Base-by-base conservation (phyloP, 345 rosid species). In the Sonneratia alba region DNA sequence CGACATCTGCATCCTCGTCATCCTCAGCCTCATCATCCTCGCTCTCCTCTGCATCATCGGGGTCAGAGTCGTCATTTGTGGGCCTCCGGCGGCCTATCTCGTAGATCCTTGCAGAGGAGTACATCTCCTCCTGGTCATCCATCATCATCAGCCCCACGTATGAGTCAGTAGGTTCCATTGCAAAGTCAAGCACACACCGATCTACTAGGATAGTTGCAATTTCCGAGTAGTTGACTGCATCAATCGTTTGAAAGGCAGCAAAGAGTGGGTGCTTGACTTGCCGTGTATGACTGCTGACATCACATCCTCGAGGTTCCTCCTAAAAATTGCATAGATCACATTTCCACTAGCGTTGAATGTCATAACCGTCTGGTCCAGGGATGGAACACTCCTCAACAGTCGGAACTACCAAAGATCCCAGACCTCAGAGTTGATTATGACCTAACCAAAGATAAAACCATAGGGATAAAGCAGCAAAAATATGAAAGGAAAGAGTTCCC, bases 41-140 rank as follows among this genome's bases (percentile, higher is more conserved):
- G 19, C 91, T 92, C 48, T 89, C 89, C 79, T 90, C 97, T 32
- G 90, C 98, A 77, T 92, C 98, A 77, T 95, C 98, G 22, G 97
- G 97, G 78, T 95, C 99, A 3, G 97, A 92, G 75, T 95, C 99
- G 51, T 95, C 99, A 38, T 92, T 98, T 0, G 98, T 90, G 51
- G 98, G 97, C 81, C 89, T 85, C 72, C 96, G 78, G 7, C 99
- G 82, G 66, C 99, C 99, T 74, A 92, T 88, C 84, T 95, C 99
- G 72, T 92, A 95, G 64, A 95, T 76, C 82, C 99, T 87, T 22
- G 88, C 99, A 1, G 98, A 92, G 53, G 98, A 89, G 70, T 80
- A 81, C 98, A 95, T 87, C 65, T 89, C 98, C 38, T 92, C 98
- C 77, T 92, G 92, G 81, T 90, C 97, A 76, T 92, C 98, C 98